Evolutionary conservation across 1,284 basidiomycete genomes (phyloP), one percentile per base, ranked within the genome.

Genomic region (Flammula alnicola): DNA sequence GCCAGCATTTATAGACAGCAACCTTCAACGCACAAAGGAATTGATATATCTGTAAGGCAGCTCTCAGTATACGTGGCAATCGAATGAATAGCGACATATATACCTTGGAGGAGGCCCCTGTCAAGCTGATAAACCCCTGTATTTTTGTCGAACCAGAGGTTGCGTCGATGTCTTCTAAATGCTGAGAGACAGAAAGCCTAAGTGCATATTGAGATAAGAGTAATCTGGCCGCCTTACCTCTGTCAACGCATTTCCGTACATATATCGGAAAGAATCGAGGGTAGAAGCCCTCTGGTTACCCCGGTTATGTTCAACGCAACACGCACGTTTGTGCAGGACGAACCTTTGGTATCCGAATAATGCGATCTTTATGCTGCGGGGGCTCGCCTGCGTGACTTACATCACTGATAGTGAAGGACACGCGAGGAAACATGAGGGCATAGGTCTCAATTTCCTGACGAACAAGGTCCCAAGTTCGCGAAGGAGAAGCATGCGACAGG

Each of bases 71-170:
- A n/a, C 37, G 23, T 30, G 49, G 17, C 43, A 14, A 27, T 7
- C 37, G 25, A 26, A 51, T 22, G 53, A 46, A 30, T 39, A 26
- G 38, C 31, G 56, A n/a, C 56, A 42, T 47, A 63, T 74, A 48
- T 49, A 88, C 91, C 74, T 86, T 91, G 12, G 88, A 86, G 49
- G 78, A 71, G 23, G 85, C 78, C 3, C 91, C 91, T 19, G 82
- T 77, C 5, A 93, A 73, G 63, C 90, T 90, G 52, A 95, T 82
- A 62, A 95, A 95, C 1, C 93, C 93, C 52, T 88, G 74, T 2
- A 93, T 67, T 36, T 67, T 78, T 59, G 86, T 69, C 5, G 72
- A 70, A n/a, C 73, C 84, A 11, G 67, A 72, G 14, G 63, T 65
- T 4, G 77, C 70, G 25, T 81, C 61, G 42, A 94, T 75, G 44